These are phyloP conservation scores for Trametes maxima DNA, from an alignment of 768 basidiomycete species.

Conservation along the genomic window DNA sequence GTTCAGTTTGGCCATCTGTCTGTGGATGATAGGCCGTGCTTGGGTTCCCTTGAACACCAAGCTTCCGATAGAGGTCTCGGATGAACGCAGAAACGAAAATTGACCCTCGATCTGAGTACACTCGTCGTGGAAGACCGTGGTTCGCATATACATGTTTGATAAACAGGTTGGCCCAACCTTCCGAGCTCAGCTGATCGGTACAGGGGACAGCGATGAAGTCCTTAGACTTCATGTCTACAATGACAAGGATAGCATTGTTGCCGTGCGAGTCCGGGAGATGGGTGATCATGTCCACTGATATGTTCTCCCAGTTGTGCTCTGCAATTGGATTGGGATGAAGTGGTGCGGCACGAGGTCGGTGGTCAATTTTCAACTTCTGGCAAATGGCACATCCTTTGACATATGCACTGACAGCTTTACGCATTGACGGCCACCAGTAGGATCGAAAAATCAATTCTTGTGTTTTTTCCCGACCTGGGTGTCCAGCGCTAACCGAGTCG, in stretches of 20 bases:
- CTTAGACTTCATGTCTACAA: constrained; percentile 27
- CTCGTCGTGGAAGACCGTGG: constrained; percentile 15
- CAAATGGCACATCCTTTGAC: constrained; percentile 32
- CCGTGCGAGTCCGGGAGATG: constrained; percentile 26
- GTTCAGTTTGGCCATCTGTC: constrained; percentile 45
- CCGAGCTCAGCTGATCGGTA: constrained; percentile 22
- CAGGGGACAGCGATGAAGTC: constrained; percentile 33
- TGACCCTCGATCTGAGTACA: constrained; percentile 20
- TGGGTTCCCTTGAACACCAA: constrained; percentile 37
- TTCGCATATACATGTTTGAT: constrained; percentile 17
- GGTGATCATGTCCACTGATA: constrained; percentile 26
- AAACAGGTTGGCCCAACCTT: constrained; percentile 25
- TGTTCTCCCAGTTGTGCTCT: constrained; percentile 7
- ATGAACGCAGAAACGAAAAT: constrained; percentile 38
- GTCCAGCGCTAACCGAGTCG: constrained; percentile 30
- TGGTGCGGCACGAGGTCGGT: constrained; percentile 3
- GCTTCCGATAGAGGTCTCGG: constrained; percentile 30
- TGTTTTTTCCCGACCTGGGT: constrained; percentile 32
- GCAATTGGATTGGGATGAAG: constrained; percentile 24
- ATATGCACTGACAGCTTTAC: constrained; percentile 24
- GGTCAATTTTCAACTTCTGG: constrained; percentile 30
- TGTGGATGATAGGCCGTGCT: constrained; percentile 50
- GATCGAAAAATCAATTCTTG: constrained; percentile 25
- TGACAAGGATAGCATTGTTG: constrained; percentile 22
- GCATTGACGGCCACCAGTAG: constrained; percentile 37